Conservation (phyloP, 306 rosid species). For the Acmispon strigosus region DNA sequence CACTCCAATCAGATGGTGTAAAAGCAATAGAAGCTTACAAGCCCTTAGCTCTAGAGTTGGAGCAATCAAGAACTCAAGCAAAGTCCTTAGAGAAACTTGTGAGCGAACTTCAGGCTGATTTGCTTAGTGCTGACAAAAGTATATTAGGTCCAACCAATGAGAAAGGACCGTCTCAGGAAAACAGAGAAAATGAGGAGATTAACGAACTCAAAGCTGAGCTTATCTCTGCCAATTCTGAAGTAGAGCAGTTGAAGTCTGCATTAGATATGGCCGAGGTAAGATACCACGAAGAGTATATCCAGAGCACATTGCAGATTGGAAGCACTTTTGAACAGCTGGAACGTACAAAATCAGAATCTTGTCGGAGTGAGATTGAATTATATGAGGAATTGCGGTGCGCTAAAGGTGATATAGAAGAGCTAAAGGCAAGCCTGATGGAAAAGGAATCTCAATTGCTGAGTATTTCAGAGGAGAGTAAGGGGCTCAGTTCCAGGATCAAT, state of each 20-base stretch:
- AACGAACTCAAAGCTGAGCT: slow-evolving; percentile 49
- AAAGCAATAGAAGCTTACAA: slow-evolving; percentile 43
- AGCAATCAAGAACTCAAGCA: slow-evolving; percentile 52
- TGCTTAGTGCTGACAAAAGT: slow-evolving; percentile 19
- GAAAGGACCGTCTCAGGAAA: slow-evolving; percentile 18
- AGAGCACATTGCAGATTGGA: slow-evolving; percentile 71
- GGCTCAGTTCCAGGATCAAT: slow-evolving; percentile 20
- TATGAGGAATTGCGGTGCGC: slow-evolving; percentile 40
- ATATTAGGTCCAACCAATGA: slow-evolving; percentile 22
- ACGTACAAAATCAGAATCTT: slow-evolving; percentile 46
- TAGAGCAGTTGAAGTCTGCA: slow-evolving; percentile 52
- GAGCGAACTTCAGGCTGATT: slow-evolving; percentile 42
- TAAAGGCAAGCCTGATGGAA: slow-evolving; percentile 39
- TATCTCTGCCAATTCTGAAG: slow-evolving; percentile 44
- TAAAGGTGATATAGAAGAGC: slow-evolving; percentile 41
- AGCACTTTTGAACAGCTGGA: slow-evolving; percentile 66
- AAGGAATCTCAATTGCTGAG: slow-evolving; percentile 50
- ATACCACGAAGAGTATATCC: slow-evolving; percentile 80
- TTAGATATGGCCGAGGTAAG: slow-evolving; percentile 51
- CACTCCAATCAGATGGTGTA: slow-evolving; percentile 40
- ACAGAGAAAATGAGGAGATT: slow-evolving; percentile 35
- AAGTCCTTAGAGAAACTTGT: slow-evolving; percentile 57
- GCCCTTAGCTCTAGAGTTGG: slow-evolving; percentile 48
- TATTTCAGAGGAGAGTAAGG: slow-evolving; percentile 41
- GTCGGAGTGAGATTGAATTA: slow-evolving; percentile 44